These are phyloP conservation scores for Syzygium aqueum DNA, from an alignment of 345 rosid genomes.

Conservation along the genomic window DNA sequence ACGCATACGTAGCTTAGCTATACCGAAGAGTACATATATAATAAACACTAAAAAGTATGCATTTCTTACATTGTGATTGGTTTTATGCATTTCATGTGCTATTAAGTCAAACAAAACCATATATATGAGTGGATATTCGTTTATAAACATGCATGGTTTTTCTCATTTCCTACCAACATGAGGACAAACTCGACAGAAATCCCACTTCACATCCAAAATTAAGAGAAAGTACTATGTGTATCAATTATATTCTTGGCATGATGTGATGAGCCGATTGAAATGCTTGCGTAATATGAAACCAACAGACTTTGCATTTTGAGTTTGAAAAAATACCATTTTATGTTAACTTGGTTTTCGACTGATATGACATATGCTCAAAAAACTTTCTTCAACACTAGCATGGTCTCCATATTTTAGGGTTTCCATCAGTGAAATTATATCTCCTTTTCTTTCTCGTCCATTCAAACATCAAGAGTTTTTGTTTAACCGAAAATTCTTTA, in stretches of 20 bases:
- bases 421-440: neutral
- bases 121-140: neutral
- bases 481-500: too few species aligned
- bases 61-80: neutral
- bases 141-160: neutral
- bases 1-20: neutral
- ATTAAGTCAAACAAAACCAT: neutral
- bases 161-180: neutral
- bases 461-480: neutral
- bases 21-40: neutral
- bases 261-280: accelerated
- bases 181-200: neutral
- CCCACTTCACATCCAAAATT: neutral
- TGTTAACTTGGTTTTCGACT: too few species aligned
- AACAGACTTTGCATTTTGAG: too few species aligned
- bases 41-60: neutral
- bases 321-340: too few species aligned
- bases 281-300: neutral
- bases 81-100: neutral
- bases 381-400: too few species aligned
- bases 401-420: neutral
- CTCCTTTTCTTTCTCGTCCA: neutral
- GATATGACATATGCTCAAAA: too few species aligned
- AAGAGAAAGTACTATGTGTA: neutral
- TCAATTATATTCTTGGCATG: neutral